A percentile compares a stretch with the other conserved stretches of the same genome.
Conservation (phyloP, 1,284 basidiomycete genomes). For the Leccinum angustisporum region DNA sequence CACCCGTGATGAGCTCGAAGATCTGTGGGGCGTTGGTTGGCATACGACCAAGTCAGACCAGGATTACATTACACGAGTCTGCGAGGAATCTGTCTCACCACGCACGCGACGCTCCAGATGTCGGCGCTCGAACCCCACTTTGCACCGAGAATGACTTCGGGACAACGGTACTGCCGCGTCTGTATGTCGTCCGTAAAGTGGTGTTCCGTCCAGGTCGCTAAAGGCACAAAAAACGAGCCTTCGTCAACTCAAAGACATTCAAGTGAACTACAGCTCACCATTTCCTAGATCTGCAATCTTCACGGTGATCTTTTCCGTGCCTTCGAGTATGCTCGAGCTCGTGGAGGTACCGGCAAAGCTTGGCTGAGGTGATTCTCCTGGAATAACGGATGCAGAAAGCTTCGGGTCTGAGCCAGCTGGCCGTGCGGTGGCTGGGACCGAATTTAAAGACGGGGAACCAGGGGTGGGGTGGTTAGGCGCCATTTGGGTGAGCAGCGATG, state of each 20-base stretch:
- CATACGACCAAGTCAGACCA: not conserved
- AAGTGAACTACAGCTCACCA: constrained; percentile 28
- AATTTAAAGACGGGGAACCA: constrained; percentile 22
- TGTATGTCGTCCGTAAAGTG: constrained; percentile 97
- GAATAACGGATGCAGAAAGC: constrained; percentile 42
- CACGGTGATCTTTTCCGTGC: constrained; percentile 88
- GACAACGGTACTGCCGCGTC: constrained; percentile 95
- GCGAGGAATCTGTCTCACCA: constrained; percentile 55
- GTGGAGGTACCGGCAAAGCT: constrained; percentile 32
- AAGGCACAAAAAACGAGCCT: constrained; percentile 7
- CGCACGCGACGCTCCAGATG: constrained; percentile 94
- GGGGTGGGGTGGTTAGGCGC: constrained; percentile 43
- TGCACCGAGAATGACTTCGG: constrained; percentile 94
- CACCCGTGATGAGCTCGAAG: constrained; percentile 88
- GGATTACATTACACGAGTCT: not conserved
- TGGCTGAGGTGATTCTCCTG: constrained; percentile 39
- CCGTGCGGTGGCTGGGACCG: constrained; percentile 17
- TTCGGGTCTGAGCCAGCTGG: constrained; percentile 32
- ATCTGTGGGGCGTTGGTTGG: constrained; percentile 48
- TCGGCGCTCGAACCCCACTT: constrained; percentile 95
- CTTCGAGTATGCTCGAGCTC: constrained; percentile 30
- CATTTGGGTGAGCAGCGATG: constrained; percentile 82
- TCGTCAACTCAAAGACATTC: constrained; percentile 1
- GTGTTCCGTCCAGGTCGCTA: constrained; percentile 85
- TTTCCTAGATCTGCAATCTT: constrained; percentile 99